Base-by-base conservation (phyloP, 345 rosid species). In the Pugionium cornutum region DNA sequence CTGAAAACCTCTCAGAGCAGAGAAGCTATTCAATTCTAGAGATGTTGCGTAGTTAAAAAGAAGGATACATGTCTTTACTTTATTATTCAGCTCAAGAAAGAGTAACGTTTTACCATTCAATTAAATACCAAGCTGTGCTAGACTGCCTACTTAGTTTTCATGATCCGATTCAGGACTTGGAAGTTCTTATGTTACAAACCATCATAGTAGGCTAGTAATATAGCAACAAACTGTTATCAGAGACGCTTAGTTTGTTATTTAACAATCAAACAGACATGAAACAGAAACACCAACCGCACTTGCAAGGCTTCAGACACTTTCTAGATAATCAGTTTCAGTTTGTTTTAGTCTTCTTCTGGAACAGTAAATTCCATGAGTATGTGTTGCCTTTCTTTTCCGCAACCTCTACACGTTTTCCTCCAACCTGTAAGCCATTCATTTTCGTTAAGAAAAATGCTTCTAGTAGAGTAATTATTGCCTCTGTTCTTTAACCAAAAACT, bases 381-480 rank as follows among this genome's bases (percentile, higher is more conserved):
- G 86, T 77, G 69, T 86, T 75, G 71, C 95, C 91, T 63, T 84
- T 84, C 77, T 79, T 70, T 35, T 80, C 83, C 28, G 98, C 98
- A 35, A 74, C 87, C 76, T 86, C 91, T 2, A 92, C 85, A 32
- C 98, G 84, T 35, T 80, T 91, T 36, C 67, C 81, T 31, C 98
- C 98, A 53, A 89, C 77, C 98, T 92, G 53, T 44, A 41, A 49
- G 36, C 32, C 58, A 33, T 56, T 56, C 59, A 42, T 32, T 29
- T 18, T 48, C 33, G 1, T 64, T 33, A 25, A 41, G 40, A 11
- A 9, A 3, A 27, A 26, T 8, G 42, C 62, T 33, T 39, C 47
- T 9, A 35, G 49, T 11, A 3, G 26, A 58, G 2, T 48, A 36
- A 9, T 9, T n/a, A 5, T 7, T 59, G 35, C 27, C 29, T 26